Conservation (phyloP, 208 protist genomes). For the Zelonia costaricensis region DNA sequence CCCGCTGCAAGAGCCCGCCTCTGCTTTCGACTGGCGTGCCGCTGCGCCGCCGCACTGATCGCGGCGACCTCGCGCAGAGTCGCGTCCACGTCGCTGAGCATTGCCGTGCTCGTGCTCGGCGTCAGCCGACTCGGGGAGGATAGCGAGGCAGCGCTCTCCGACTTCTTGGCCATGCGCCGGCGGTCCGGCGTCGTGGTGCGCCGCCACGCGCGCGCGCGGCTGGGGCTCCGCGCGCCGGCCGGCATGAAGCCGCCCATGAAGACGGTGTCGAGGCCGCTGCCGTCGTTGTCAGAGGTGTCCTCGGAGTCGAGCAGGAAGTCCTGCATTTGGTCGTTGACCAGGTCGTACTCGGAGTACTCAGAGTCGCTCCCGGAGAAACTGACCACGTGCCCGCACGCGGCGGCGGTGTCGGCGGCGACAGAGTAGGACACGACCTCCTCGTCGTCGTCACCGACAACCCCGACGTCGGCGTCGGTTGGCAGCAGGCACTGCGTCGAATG, state of each 20-base stretch:
- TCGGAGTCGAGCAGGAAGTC: constrained; percentile 54
- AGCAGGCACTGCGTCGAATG: constrained; percentile 28
- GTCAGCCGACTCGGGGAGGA: constrained; percentile 9
- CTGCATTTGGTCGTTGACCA: constrained; percentile 76
- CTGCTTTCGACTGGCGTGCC: constrained; percentile 8
- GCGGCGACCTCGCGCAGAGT: constrained; percentile 4
- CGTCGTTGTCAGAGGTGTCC: constrained; percentile 30
- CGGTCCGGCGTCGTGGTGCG: constrained; percentile 7
- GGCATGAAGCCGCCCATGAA: constrained; percentile 16
- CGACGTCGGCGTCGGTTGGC: background rate
- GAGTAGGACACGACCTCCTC: background rate
- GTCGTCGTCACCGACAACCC: background rate
- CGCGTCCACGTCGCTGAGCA: constrained; percentile 12
- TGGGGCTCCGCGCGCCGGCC: background rate
- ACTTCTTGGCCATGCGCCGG: constrained; percentile 36
- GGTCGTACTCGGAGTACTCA: constrained; percentile 66
- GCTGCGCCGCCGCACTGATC: background rate
- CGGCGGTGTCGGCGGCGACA: constrained; percentile 1
- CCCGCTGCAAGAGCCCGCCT: background rate
- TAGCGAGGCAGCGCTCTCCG: constrained; percentile 14
- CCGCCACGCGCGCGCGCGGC: background rate
- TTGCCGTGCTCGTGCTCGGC: constrained; percentile 16
- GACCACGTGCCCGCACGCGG: background rate
- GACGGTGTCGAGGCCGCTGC: constrained; percentile 5
- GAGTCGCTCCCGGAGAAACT: constrained; percentile 38